Base-by-base conservation (phyloP, 257 asterid genomes). In the Lantana camara region DNA sequence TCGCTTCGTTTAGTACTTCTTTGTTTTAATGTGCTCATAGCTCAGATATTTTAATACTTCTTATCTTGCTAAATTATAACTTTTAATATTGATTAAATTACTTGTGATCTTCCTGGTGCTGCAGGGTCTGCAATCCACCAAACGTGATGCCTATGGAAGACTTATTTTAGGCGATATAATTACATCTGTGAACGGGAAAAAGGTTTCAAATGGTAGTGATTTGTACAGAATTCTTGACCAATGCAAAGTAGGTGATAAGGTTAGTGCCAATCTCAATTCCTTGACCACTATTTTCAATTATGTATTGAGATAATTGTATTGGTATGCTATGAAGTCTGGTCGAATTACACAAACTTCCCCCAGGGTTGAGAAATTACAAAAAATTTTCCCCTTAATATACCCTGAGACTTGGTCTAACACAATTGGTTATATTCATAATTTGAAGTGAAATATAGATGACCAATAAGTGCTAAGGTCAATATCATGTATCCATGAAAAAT, bases 211-310 rank as follows among this genome's bases (percentile, higher is more conserved):
- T 20, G 99, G 98, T 21, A 90, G 95, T 45, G 99, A 95, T 70
- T 68, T 95, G 77, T 95, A 90, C 83, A 88, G 91, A 90, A 88
- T 91, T 76, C 92, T 91, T 41, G 99, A 95, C 78, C 98, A 91
- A 44, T 95, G 98, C 82, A 75, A 88, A 84, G 98, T 90, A 1
- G 98, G 87, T 19, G 99, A 95, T 3, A 83, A 85, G 91, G 99
- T 84, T 50, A 63, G 50, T 34, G 56, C 66, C 66, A 41, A 37
- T 44, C 58, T 56, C 15, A 53, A 60, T 23, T 59, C 15, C 34
- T 21, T 38, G 59, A 40, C 30, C 35, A 19, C 48, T 8, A 40
- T 56, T 47, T 66, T 60, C 60, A 22, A 42, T 54, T 14, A 24
- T 50, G 16, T 49, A 47, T 32, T 15, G 10, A 9, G 3, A 4